These are phyloP conservation scores for Rhizopus arrhizus DNA, from an alignment of 371 early-diverging fungal species.

Conservation along the genomic window DNA sequence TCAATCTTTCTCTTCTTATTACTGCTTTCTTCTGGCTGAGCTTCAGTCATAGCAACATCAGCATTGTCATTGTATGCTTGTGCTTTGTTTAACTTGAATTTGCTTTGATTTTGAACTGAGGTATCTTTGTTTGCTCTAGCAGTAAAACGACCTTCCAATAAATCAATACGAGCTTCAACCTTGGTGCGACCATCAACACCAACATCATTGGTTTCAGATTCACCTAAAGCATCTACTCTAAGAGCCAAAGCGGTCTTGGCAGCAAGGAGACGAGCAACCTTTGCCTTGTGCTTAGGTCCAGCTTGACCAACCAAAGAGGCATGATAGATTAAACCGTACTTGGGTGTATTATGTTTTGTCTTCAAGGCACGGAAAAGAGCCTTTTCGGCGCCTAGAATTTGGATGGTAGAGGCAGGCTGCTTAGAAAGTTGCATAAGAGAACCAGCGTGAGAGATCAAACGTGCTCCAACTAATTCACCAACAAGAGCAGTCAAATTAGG, in stretches of 20 bases:
- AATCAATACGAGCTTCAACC: conserved; percentile 85
- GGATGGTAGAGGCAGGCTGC: conserved; percentile 93
- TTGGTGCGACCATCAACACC: conserved; percentile 85
- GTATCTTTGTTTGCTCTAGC: conserved; percentile 58
- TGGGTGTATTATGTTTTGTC: conserved; percentile 94
- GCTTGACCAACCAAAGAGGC: conserved; percentile 89
- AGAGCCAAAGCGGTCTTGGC: conserved; percentile 92
- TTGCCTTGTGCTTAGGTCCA: conserved; percentile 86
- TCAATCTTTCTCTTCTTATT: conserved; percentile 51
- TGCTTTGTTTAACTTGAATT: conserved; percentile 60
- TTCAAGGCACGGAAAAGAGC: conserved; percentile 95
- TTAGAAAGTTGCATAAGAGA: conserved; percentile 90
- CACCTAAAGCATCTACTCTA: conserved; percentile 95
- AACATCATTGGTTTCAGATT: conserved; percentile 76
- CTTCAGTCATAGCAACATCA: conserved; percentile 44
- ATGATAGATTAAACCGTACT: conserved; percentile 96
- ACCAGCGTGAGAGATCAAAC: conserved; percentile 91
- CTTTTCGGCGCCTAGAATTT: conserved; percentile 98
- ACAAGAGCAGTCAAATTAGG: conserved; percentile 93
- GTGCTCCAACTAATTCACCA: conserved; percentile 91
- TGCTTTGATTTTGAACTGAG: conserved; percentile 70
- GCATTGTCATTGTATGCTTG: conserved; percentile 43
- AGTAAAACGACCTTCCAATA: conserved; percentile 74
- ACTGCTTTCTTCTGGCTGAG: conserved; percentile 26
- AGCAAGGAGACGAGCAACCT: conserved; percentile 90